Evolutionary conservation across 805 yeast species (phyloP).

Genomic region (Groenewaldozyma salmanticensis): DNA sequence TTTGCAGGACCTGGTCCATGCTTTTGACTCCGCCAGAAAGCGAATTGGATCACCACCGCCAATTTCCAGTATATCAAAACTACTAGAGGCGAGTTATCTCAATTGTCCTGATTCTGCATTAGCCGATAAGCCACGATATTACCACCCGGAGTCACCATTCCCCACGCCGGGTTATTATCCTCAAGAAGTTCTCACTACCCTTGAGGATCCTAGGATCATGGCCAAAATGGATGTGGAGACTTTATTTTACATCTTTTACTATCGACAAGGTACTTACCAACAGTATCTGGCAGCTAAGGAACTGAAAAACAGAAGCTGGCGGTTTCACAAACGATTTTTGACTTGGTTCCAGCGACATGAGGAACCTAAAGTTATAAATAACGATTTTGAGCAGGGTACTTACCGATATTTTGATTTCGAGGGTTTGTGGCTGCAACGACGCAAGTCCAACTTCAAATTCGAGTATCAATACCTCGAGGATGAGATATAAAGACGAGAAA

Average conservation of each 20-base stretch:
- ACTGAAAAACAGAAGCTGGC: slow-evolving; percentile 73
- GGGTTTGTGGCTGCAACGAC: slow-evolving; percentile 54
- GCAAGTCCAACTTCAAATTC: slow-evolving; percentile 49
- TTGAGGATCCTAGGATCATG: slow-evolving; percentile 49
- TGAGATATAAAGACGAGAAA: slow-evolving; percentile 21
- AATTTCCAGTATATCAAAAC: slow-evolving; percentile 42
- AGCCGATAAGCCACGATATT: slow-evolving; percentile 72
- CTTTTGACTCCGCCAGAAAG: slow-evolving; percentile 32
- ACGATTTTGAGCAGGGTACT: slow-evolving; percentile 37
- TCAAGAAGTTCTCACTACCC: slow-evolving; percentile 51
- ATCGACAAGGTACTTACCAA: slow-evolving; percentile 61
- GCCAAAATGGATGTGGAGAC: slow-evolving; percentile 78
- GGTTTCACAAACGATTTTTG: slow-evolving; percentile 55
- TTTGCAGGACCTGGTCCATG: slow-evolving; percentile 29
- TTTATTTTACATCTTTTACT: slow-evolving; percentile 85
- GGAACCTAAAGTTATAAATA: slow-evolving; percentile 34
- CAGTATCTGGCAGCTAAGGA: slow-evolving; percentile 77
- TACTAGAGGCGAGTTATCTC: slow-evolving; percentile 67
- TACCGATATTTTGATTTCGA: slow-evolving; percentile 86
- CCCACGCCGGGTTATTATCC: slow-evolving; percentile 90
- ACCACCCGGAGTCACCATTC: slow-evolving; percentile 71
- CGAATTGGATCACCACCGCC: slow-evolving; percentile 46
- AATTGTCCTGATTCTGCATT: slow-evolving; percentile 92
- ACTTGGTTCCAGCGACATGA: slow-evolving; percentile 77
- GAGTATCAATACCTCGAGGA: slow-evolving; percentile 36